These are phyloP conservation scores for Stachybotrys echinatus DNA, from an alignment of 2,329 filamentous ascomycete genomes.

Conservation along the genomic window DNA sequence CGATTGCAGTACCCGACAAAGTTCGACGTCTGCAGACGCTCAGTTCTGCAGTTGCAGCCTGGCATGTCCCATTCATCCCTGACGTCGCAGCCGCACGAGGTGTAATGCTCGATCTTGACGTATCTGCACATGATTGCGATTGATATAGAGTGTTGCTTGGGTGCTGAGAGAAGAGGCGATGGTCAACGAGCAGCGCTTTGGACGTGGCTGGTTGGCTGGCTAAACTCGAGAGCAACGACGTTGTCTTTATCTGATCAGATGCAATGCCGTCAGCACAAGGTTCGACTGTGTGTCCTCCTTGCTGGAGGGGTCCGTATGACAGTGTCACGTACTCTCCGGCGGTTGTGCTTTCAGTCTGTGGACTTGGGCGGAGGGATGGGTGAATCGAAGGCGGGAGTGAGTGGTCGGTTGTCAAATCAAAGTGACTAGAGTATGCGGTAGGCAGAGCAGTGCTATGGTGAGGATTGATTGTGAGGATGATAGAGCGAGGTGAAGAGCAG, in stretches of 20 bases:
- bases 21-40: conserved; percentile 19
- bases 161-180: conserved; percentile 3
- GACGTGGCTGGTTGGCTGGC: no score
- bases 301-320: background rate
- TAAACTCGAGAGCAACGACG: no score
- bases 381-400: background rate
- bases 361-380: background rate
- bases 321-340: background rate
- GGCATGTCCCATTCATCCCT: conserved; percentile 17
- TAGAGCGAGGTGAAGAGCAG: background rate
- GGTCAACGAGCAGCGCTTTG: no score
- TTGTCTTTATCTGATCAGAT: background rate
- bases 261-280: background rate
- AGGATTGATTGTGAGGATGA: background rate
- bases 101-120: conserved; percentile 23
- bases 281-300: background rate
- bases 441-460: no score
- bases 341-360: no score
- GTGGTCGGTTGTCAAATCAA: no score
- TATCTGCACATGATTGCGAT: conserved; percentile 26
- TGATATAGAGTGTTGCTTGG: conserved; percentile 2
- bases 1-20: conserved; percentile 27
- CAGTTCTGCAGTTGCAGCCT: conserved; percentile 20
- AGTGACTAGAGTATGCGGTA: no score
- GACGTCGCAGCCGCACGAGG: conserved; percentile 24